Evolutionary conservation across 176 grass and related monocot species (phyloP).

Genomic region (Chloris gayana): DNA sequence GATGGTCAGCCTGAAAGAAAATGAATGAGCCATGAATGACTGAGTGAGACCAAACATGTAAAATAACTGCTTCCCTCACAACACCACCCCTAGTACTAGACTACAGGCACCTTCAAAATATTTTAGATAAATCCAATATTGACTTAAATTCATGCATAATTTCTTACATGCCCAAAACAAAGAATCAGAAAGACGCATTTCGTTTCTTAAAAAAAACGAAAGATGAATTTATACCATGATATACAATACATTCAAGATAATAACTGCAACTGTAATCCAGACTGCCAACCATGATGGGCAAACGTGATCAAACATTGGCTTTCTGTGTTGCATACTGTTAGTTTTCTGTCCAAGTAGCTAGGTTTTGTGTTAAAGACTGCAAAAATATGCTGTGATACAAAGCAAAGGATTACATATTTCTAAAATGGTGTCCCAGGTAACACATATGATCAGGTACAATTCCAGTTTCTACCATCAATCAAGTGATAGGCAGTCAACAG

Average conservation of each 20-base stretch:
- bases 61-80: background rate
- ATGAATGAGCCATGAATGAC: background rate
- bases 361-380: background rate
- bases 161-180: background rate
- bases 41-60: background rate
- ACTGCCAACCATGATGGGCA: background rate
- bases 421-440: background rate
- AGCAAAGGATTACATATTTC: background rate
- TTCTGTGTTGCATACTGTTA: conserved; percentile 1
- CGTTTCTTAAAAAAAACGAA: background rate
- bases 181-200: background rate
- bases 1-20: conserved; percentile 52
- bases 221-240: background rate
- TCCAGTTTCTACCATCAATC: background rate
- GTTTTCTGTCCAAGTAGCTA: background rate
- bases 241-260: background rate
- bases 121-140: background rate
- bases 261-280: background rate
- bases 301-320: background rate
- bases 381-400: background rate
- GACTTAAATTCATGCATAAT: background rate
- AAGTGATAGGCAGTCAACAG: conserved; percentile 1
- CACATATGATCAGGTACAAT: background rate
- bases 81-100: background rate
- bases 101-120: background rate